Conservation (phyloP, 345 rosid genomes). For the Aquilaria yunnanensis region DNA sequence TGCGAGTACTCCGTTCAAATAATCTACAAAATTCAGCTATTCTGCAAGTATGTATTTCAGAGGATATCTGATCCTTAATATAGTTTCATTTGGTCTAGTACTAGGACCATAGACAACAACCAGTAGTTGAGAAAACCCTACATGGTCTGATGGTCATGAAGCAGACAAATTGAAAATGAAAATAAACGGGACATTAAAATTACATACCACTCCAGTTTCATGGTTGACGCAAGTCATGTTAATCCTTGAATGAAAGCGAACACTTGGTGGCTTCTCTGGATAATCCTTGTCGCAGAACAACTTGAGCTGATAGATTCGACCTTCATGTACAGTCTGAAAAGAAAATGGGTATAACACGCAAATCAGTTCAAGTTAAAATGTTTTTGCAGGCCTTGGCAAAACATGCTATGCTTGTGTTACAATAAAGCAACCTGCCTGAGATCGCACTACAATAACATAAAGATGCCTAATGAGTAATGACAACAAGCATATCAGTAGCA, state of each 20-base stretch:
- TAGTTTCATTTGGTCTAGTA: no score
- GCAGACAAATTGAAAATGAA: background rate
- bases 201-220: constrained; percentile 87
- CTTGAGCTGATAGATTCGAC: constrained; percentile 94
- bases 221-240: constrained; percentile 93
- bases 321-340: constrained; percentile 88
- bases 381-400: background rate
- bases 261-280: constrained; percentile 95
- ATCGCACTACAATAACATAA: no score
- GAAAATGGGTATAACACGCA: background rate
- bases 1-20: no score
- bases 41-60: no score
- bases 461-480: no score
- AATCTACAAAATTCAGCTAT: no score
- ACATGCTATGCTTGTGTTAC: no score
- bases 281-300: constrained; percentile 97
- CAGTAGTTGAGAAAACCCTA: background rate
- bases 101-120: background rate
- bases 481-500: no score
- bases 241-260: constrained; percentile 88
- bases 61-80: no score
- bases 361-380: no score
- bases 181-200: background rate
- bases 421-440: background rate
- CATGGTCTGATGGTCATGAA: background rate